These are phyloP conservation scores for Coemansia sp. DNA, from an alignment of 192 early-diverging fungal species.

Conservation along the genomic window DNA sequence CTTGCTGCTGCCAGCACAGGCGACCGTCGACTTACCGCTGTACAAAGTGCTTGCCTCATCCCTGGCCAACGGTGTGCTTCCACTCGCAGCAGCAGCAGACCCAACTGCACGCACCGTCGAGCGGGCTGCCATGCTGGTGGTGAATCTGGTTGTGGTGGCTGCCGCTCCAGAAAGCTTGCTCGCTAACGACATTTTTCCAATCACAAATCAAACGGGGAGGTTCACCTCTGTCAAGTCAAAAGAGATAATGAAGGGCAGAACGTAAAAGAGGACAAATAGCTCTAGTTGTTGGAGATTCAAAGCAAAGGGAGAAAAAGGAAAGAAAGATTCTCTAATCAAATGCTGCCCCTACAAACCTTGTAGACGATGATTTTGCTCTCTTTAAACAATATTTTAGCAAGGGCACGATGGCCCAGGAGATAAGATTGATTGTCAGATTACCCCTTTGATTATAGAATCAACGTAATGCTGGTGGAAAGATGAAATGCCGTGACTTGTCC, in stretches of 20 bases:
- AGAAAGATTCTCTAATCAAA: not conserved
- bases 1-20: constrained; percentile 28
- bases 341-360: no score
- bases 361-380: no score
- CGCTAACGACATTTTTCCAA: constrained; percentile 34
- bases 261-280: not conserved
- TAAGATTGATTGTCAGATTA: no score
- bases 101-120: constrained; percentile 34
- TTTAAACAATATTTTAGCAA: no score
- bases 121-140: constrained; percentile 39
- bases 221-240: not conserved
- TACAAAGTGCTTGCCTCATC: constrained; percentile 21
- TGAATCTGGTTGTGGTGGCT: constrained; percentile 51
- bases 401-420: no score
- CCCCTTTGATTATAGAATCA: no score
- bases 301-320: not conserved
- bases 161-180: constrained; percentile 44
- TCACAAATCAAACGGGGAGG: not conserved
- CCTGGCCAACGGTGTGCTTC: constrained; percentile 21
- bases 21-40: constrained; percentile 35
- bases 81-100: constrained; percentile 21
- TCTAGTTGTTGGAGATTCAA: not conserved
- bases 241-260: not conserved
- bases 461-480: no score
- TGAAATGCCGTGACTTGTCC: no score